These are phyloP conservation scores for Fusarium veterinarium DNA, from an alignment of 2,329 filamentous ascomycete species.

Conservation along the genomic window DNA sequence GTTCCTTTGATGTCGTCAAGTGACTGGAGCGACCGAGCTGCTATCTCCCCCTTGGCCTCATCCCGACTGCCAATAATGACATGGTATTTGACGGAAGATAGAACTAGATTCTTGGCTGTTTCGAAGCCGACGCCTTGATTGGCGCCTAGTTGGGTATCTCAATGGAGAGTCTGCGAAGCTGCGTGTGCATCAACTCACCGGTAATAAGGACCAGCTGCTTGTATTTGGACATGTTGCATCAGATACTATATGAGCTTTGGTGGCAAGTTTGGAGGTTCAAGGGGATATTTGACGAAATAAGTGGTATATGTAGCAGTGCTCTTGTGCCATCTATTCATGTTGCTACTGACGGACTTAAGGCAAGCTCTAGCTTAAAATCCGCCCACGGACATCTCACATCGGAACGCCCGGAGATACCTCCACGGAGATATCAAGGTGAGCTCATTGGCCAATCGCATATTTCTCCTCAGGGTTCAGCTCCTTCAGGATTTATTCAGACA, in stretches of 20 bases:
- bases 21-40: background rate
- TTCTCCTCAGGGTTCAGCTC: fast-evolving
- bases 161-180: background rate
- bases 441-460: background rate
- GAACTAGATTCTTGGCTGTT: conserved; percentile 14
- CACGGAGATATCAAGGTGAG: background rate
- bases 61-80: conserved; percentile 19
- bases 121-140: conserved; percentile 25
- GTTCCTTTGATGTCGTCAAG: conserved; percentile 12
- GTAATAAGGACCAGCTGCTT: conserved; percentile 16
- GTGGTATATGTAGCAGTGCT: background rate
- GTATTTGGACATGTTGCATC: background rate
- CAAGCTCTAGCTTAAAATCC: background rate
- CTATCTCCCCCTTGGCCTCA: conserved; percentile 7
- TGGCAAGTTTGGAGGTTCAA: fast-evolving
- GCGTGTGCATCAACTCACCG: background rate
- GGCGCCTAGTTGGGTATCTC: conserved; percentile 9
- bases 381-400: background rate
- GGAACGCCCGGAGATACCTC: background rate
- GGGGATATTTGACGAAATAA: fast-evolving
- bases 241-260: fast-evolving
- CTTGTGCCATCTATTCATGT: fast-evolving
- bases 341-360: conserved; percentile 1
- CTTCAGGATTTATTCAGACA: fast-evolving
- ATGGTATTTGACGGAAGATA: conserved; percentile 14